These are phyloP conservation scores for Solanum clarkiae DNA, from an alignment of 257 asterid species.

Conservation along the genomic window DNA sequence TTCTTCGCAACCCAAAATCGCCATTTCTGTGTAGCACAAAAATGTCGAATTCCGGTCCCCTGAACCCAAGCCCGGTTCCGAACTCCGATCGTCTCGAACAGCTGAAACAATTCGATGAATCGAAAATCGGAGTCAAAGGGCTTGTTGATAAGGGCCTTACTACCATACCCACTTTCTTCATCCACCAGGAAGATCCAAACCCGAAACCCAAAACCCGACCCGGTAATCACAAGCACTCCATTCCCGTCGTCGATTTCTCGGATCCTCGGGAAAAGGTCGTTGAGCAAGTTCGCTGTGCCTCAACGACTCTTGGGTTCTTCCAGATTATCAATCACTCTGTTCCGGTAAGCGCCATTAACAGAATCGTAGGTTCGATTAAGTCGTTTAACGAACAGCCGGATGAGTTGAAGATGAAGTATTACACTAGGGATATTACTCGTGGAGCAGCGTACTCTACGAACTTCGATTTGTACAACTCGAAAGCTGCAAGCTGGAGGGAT, in stretches of 20 bases:
- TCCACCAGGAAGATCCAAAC: slow-evolving; percentile 1
- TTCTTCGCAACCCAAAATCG: neutral
- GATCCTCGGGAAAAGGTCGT: slow-evolving; percentile 6
- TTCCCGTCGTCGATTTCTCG: slow-evolving; percentile 27
- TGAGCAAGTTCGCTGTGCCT: slow-evolving; percentile 11
- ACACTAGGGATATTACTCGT: slow-evolving; percentile 7
- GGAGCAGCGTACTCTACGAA: slow-evolving; percentile 21
- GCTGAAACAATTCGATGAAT: slow-evolving; percentile 22
- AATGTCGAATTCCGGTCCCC: neutral
- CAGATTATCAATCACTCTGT: slow-evolving; percentile 25
- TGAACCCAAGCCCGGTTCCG: neutral
- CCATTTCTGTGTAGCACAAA: neutral
- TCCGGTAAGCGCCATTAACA: neutral
- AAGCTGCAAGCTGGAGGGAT: slow-evolving; percentile 40
- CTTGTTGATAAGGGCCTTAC: slow-evolving; percentile 23
- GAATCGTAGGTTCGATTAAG: neutral
- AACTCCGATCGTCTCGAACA: slow-evolving; percentile 9
- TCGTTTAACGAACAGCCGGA: slow-evolving; percentile 18
- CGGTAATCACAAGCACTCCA: neutral
- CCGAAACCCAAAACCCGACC: neutral
- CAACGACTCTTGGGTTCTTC: slow-evolving; percentile 23
- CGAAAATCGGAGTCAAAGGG: slow-evolving; percentile 35
- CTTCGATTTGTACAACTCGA: slow-evolving; percentile 25
- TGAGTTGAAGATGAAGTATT: slow-evolving; percentile 12
- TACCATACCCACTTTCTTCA: slow-evolving; percentile 18